Percentiles rank a stretch among this genome's conserved stretches.
These are phyloP conservation scores for Boletales sp. DNA, from an alignment of 768 basidiomycete genomes.

Conservation along the genomic window DNA sequence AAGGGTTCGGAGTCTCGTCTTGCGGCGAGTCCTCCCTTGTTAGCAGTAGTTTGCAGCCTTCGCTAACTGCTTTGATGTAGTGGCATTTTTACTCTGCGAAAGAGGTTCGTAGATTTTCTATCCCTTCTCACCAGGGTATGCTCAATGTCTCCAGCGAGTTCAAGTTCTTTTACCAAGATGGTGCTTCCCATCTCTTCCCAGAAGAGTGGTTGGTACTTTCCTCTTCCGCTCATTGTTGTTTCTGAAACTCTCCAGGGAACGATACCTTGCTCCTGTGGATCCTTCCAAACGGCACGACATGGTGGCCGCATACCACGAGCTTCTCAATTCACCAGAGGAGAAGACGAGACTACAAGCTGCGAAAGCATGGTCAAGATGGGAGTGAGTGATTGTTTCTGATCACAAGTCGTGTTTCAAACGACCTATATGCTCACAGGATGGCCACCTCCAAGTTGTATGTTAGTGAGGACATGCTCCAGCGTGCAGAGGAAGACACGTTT, in stretches of 20 bases:
- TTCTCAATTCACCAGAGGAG: slow-evolving; percentile 70
- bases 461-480: slow-evolving; percentile 62
- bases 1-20: slow-evolving; percentile 70
- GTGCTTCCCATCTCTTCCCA: slow-evolving; percentile 77
- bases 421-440: slow-evolving; percentile 52
- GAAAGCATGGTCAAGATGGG: slow-evolving; percentile 88
- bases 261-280: slow-evolving; percentile 77
- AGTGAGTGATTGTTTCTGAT: slow-evolving; percentile 50
- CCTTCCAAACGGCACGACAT: slow-evolving; percentile 76
- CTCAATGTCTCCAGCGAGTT: slow-evolving; percentile 52
- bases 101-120: slow-evolving; percentile 44
- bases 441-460: slow-evolving; percentile 71
- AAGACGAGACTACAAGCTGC: slow-evolving; percentile 64
- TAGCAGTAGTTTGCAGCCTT: background rate
- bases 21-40: slow-evolving; percentile 48
- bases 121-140: background rate
- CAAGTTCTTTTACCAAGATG: slow-evolving; percentile 90
- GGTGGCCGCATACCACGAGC: slow-evolving; percentile 79
- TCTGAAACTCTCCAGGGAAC: slow-evolving; percentile 54
- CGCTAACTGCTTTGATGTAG: slow-evolving; percentile 33
- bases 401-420: background rate
- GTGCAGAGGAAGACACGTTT: slow-evolving; percentile 69
- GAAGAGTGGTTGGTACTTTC: slow-evolving; percentile 69
- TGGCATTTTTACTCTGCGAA: slow-evolving; percentile 85
- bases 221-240: background rate